phyloP scores from a whole-genome alignment of 805 yeast genomes.

The Monosporozyma solicola region DNA sequence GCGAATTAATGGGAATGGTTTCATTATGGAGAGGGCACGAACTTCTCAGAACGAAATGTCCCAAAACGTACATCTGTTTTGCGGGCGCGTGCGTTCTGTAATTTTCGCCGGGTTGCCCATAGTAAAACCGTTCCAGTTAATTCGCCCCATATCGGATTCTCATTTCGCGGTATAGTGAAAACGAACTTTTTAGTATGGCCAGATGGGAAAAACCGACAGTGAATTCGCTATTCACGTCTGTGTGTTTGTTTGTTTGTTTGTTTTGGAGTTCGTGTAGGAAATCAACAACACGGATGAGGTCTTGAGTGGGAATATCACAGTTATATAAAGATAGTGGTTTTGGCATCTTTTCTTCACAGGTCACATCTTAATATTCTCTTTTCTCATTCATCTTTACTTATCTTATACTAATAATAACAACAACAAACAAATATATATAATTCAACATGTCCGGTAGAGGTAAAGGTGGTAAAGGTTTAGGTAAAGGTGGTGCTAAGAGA shows the following conservation, averaged over 20 bases:
- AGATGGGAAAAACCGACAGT: not conserved
- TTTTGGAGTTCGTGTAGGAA: not conserved
- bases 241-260: not conserved
- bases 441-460: constrained; percentile 92
- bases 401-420: constrained; percentile 31
- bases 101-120: constrained; percentile 6
- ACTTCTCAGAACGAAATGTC: constrained; percentile 7
- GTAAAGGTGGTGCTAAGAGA: constrained; percentile 99
- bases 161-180: not conserved
- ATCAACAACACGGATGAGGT: not conserved
- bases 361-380: not conserved
- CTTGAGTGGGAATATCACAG: not conserved
- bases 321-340: not conserved
- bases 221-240: not conserved
- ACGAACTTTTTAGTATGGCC: not conserved
- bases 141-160: constrained; percentile 12
- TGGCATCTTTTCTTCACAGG: not conserved
- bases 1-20: constrained; percentile 16
- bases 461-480: constrained; percentile 99
- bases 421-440: constrained; percentile 16
- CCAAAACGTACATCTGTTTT: not conserved
- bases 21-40: constrained; percentile 16
- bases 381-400: not conserved
- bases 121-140: constrained; percentile 7
- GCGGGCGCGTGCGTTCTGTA: not conserved